phyloP scores from a whole-genome alignment of 108 stramenopile species.

The Nannochloropsis salina region DNA sequence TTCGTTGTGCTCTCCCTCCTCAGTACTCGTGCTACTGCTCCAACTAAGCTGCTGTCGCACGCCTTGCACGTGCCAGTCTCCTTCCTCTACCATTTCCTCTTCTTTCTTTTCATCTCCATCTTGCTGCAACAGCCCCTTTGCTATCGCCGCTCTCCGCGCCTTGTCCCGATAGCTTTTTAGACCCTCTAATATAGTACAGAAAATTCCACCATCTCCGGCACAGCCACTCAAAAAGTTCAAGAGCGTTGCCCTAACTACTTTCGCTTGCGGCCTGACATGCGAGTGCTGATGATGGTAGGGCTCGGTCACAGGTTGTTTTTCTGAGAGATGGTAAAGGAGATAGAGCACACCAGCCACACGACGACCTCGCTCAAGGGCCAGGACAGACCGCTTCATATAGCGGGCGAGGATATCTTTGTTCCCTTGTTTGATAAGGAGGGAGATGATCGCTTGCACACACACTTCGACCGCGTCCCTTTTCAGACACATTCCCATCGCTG shows the following conservation, averaged over 20 bases:
- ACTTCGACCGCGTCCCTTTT: neutral
- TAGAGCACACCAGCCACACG: neutral
- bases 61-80: too few relatives aligned
- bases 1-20: neutral
- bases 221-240: neutral
- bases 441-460: neutral
- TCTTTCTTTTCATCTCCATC: neutral
- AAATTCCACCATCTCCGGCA: neutral
- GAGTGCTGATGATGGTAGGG: constrained; percentile 2
- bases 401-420: neutral
- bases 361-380: neutral
- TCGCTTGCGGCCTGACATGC: neutral
- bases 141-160: neutral
- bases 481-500: neutral
- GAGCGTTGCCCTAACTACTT: neutral
- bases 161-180: neutral
- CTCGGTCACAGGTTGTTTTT: neutral
- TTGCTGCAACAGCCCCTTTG: neutral
- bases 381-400: neutral
- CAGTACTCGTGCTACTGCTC: too few relatives aligned
- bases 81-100: neutral
- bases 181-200: neutral
- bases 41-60: too few relatives aligned
- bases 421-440: constrained; percentile 2
- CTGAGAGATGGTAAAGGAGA: neutral